Conservation (phyloP, 495 filamentous ascomycete species). For the Daldinia concentrica region DNA sequence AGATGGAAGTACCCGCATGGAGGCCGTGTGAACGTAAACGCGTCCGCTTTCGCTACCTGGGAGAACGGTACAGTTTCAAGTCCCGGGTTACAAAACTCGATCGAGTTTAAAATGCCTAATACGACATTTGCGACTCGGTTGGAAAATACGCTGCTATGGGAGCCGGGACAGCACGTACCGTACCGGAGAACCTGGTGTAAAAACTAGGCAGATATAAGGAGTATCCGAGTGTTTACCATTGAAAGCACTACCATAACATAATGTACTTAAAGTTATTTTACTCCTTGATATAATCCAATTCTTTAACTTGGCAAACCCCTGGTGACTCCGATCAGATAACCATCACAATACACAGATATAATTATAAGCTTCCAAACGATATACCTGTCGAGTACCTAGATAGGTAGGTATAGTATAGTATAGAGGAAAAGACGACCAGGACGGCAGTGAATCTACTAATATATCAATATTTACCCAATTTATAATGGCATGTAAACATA, state of each 20-base stretch:
- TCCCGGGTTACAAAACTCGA: slow-evolving; percentile 41
- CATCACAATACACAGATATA: too few relatives aligned
- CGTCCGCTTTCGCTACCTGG: slow-evolving; percentile 38
- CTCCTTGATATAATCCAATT: not conserved
- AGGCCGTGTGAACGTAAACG: slow-evolving; percentile 34
- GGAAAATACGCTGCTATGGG: slow-evolving; percentile 44
- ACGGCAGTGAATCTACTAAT: too few relatives aligned
- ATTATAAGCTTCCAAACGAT: too few relatives aligned
- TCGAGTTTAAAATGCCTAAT: slow-evolving; percentile 40
- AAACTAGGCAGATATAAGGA: not conserved
- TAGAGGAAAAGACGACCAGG: too few relatives aligned
- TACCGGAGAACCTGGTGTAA: slow-evolving; percentile 25
- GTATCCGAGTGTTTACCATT: not conserved
- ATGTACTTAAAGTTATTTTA: not conserved
- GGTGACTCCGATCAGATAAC: too few relatives aligned
- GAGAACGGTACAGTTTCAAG: slow-evolving; percentile 28
- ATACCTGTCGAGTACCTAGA: too few relatives aligned
- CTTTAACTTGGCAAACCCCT: too few relatives aligned
- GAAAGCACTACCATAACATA: not conserved
- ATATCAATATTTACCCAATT: too few relatives aligned
- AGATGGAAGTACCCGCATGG: slow-evolving; percentile 42
- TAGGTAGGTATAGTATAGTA: too few relatives aligned
- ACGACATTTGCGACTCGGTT: slow-evolving; percentile 41
- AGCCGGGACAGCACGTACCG: slow-evolving; percentile 31
- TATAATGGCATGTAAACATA: too few relatives aligned